phyloP scores from a whole-genome alignment of 1,139 yeast species.

The Taphrina deformans region DNA sequence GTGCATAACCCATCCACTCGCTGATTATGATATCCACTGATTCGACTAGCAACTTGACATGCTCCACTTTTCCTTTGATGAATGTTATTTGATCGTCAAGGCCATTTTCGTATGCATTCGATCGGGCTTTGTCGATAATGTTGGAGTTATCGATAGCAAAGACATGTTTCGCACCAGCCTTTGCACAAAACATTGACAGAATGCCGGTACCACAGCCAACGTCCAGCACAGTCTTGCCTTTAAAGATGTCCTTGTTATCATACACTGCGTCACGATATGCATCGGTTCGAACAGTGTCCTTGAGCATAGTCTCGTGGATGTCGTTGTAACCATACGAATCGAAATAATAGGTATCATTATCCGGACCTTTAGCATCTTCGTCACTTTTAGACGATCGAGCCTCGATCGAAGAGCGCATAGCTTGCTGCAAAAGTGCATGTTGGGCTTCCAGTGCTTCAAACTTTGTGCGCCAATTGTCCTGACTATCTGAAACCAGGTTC shows the following conservation, averaged over 20 bases:
- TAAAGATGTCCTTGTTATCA: constrained; percentile 84
- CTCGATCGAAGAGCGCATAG: constrained; percentile 24
- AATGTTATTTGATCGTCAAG: constrained; percentile 82
- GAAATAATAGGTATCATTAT: constrained; percentile 85
- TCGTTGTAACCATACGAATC: constrained; percentile 95
- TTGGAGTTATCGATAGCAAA: constrained; percentile 77
- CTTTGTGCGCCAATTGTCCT: constrained; percentile 22
- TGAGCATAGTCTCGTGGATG: constrained; percentile 98
- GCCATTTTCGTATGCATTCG: constrained; percentile 82
- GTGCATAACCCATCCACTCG: constrained; percentile 99
- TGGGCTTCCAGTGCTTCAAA: constrained; percentile 35
- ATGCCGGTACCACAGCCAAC: constrained; percentile 70
- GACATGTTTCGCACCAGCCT: constrained; percentile 61
- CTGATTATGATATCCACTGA: constrained; percentile 91
- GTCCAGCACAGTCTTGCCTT: constrained; percentile 92
- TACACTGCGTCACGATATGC: constrained; percentile 90
- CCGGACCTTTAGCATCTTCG: constrained; percentile 39
- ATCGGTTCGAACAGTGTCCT: constrained; percentile 88
- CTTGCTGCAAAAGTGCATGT: constrained; percentile 37
- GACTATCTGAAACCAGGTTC: constrained; percentile 24
- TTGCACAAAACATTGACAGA: constrained; percentile 59
- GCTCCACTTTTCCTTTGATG: constrained; percentile 92
- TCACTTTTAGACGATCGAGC: neutral
- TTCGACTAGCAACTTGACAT: constrained; percentile 71
- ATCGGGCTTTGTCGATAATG: constrained; percentile 89